Base-by-base conservation (phyloP, 352 stramenopile species). In the Plasmopara viticola region DNA sequence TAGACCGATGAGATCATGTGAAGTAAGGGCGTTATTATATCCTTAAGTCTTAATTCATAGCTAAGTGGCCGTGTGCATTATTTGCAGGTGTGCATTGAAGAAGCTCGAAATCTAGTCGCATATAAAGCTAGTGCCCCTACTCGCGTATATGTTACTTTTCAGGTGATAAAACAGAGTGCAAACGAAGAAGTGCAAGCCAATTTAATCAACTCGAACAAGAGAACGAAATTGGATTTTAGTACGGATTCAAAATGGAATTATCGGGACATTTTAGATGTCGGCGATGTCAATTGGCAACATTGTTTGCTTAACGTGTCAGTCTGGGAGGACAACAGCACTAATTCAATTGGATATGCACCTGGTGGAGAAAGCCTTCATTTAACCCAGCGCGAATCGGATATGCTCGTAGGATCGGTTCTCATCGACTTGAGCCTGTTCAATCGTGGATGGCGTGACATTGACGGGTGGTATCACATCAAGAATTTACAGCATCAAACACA, bases 381-480 rank as follows among this genome's bases (percentile, higher is more conserved):
- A 2, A 9, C 1, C 7, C 25, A 39, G n/a, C 28, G 2, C 18
- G 44, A 17, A 9, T 17, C 12, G 9, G 44, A 43, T 50, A 33
- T 20, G 2, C 35, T 65, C 14, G 44, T 72, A 31, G 64, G 64
- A 30, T 62, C 60, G 17, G 48, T 50, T 13, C 40, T 17, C 5
- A 51, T 69, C 9, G 64, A 72, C 37, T 48, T 72, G 31, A 62
- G 59, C 25, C 37, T 72, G n/a, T 56, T 72, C 33, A 34, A 44
- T 34, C 25, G 44, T 29, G 48, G 64, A 6, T 68, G 55, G 64
- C 28, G 39, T 9, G 48, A 59, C 37, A 44, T 72, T 44, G 46
- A 66, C 33, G 64, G 60, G 7, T 72, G 64, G 64, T 72, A 72
- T 46, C 64, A 72, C 37, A 17, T 72, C 13, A 44, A 66, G 5